Percentiles rank a stretch among this genome's conserved stretches.
Evolutionary conservation across 2,329 filamentous ascomycete species (phyloP).

Genomic region (Penicillium sumatraense): DNA sequence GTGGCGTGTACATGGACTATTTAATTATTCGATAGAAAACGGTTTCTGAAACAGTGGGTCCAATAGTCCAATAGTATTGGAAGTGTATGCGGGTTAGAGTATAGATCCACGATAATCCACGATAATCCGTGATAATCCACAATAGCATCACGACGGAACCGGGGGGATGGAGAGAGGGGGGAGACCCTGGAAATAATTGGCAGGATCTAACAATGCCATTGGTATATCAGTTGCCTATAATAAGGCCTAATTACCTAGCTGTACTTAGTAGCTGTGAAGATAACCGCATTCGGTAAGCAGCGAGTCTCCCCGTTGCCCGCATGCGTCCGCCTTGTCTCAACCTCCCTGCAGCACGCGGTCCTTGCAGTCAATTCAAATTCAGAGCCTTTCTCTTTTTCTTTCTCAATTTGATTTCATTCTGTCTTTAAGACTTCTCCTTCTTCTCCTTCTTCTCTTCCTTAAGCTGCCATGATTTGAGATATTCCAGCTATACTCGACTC

Average conservation of each 20-base stretch:
- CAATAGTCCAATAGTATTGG: conserved; percentile 6
- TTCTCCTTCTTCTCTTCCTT: background rate
- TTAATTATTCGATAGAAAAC: background rate
- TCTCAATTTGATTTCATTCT: background rate
- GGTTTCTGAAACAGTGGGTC: conserved; percentile 5
- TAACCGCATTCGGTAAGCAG: conserved; percentile 16
- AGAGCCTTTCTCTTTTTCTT: background rate
- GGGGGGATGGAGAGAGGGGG: conserved; percentile 1
- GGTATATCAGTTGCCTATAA: too few relatives aligned
- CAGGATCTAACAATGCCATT: conserved; percentile 4
- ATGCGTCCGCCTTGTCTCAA: conserved; percentile 28
- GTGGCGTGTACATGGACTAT: conserved; percentile 18
- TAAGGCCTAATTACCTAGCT: too few relatives aligned
- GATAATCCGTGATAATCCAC: too few relatives aligned
- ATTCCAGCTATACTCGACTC: background rate
- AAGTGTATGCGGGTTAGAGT: background rate
- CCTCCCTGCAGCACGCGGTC: conserved; percentile 26
- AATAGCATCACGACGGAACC: background rate
- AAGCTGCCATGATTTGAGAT: background rate
- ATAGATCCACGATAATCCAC: background rate
- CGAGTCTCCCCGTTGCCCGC: conserved; percentile 26
- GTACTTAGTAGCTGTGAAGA: background rate
- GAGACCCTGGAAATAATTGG: background rate
- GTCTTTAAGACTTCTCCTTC: background rate
- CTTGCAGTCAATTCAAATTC: conserved; percentile 23